Evolutionary conservation across 805 yeast species (phyloP).

Genomic region (Tetrapisispora phaffii): DNA sequence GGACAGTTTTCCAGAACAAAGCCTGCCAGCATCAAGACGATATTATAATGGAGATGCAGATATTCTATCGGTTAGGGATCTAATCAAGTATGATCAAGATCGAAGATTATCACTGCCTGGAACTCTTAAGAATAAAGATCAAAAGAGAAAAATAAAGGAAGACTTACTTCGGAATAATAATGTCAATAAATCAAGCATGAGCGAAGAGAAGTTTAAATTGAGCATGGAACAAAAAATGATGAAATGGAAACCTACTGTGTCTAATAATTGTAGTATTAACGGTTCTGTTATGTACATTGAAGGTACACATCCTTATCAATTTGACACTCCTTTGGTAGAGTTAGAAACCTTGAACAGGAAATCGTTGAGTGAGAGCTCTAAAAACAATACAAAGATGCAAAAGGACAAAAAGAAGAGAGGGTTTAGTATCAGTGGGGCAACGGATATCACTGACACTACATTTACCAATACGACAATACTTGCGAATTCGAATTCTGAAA

Average conservation of each 20-base stretch:
- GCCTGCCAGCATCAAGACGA: not conserved
- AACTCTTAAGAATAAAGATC: not conserved
- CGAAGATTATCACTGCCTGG: conserved; percentile 5
- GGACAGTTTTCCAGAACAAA: not conserved
- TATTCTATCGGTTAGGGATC: conserved; percentile 17
- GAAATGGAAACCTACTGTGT: conserved; percentile 22
- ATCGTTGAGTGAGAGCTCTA: not conserved
- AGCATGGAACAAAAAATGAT: conserved; percentile 23
- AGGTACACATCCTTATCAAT: conserved; percentile 24
- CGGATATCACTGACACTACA: not conserved
- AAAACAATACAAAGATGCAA: not conserved
- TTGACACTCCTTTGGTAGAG: conserved; percentile 5
- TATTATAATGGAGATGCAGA: not conserved
- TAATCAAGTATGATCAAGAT: conserved; percentile 22
- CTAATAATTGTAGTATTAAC: conserved; percentile 9
- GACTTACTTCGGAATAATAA: not conserved
- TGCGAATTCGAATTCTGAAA: not conserved
- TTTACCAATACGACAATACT: not conserved
- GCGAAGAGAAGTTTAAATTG: conserved; percentile 12
- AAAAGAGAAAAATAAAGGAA: not conserved
- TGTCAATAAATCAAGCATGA: conserved; percentile 2
- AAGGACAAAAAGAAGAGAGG: not conserved
- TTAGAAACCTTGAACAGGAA: not conserved
- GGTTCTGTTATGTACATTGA: conserved; percentile 20
- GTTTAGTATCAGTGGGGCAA: conserved; percentile 4